Base-by-base conservation (phyloP, 805 yeast species). In the Spathaspora passalidarum region DNA sequence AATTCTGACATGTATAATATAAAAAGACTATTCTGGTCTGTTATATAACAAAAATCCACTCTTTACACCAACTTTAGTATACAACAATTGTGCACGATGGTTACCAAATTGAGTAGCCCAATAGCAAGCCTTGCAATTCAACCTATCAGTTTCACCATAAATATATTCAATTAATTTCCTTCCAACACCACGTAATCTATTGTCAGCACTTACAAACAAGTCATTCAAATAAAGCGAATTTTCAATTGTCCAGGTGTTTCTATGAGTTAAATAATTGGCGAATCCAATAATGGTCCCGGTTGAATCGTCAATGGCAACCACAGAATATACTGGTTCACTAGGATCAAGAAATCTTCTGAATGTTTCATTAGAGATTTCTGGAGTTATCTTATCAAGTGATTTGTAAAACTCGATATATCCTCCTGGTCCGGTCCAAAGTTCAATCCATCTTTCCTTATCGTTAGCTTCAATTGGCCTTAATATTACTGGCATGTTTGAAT, bases 1-100 rank as follows among this genome's bases (percentile, higher is more conserved):
- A n/a, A n/a, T n/a, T n/a, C n/a, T n/a, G n/a, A n/a, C n/a, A n/a
- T n/a, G n/a, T n/a, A n/a, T n/a, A n/a, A n/a, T n/a, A n/a, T n/a
- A n/a, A n/a, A n/a, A n/a, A n/a, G n/a, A n/a, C n/a, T n/a, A n/a
- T n/a, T 36, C 23, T 40, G 58, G 69, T 47, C 73, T 62, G 42
- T 55, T 54, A 56, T 75, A 75, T 13, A 57, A 43, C 46, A 70
- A 59, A 44, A 70, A 69, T 1, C 76, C 73, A 3, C 64, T 55
- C 49, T 66, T 67, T 17, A 59, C 62, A 17, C 79, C 82, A 23
- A 79, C 75, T 53, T 72, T 78, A 18, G 77, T 71, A 55, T 79
- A 79, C 52, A 79, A 65, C 57, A 79, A 51, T 57, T 80, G 84
- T 2, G 84, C 84, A 16, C 82, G 58, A 55, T 79, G 83, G 56